Conservation (phyloP, 1,139 yeast species). For the Kluyveromyces sp. region DNA sequence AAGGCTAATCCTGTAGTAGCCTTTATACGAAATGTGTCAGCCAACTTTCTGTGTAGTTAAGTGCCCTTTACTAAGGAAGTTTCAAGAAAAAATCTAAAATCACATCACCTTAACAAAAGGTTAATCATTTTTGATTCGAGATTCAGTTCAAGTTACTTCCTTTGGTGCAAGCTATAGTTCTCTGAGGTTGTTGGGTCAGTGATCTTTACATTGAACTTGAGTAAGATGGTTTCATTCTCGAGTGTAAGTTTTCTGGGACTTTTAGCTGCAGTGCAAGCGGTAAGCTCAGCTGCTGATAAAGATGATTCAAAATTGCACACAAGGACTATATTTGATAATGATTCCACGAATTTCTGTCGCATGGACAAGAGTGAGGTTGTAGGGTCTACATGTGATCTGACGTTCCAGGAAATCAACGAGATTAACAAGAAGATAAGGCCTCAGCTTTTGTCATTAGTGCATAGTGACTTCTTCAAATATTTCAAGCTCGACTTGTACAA, state of each 20-base stretch:
- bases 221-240: neutral
- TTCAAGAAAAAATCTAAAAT: neutral
- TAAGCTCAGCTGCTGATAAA: neutral
- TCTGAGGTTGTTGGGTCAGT: too few species aligned
- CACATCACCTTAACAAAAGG: neutral
- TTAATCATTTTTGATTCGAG: too few species aligned
- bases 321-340: conserved; percentile 3
- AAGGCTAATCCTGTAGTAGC: too few species aligned
- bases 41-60: too few species aligned
- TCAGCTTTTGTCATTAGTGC: conserved; percentile 48
- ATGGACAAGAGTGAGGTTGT: conserved; percentile 31
- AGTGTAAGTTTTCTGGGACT: neutral
- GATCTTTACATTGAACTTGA: too few species aligned
- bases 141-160: too few species aligned
- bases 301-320: neutral
- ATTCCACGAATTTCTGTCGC: conserved; percentile 29
- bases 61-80: neutral
- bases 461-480: conserved; percentile 71
- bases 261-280: neutral
- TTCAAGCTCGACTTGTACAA: conserved; percentile 82
- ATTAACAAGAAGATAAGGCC: conserved; percentile 48
- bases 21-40: too few species aligned
- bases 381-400: conserved; percentile 42
- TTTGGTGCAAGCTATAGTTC: too few species aligned
- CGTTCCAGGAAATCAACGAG: conserved; percentile 46